Evolutionary conservation across 2,329 filamentous ascomycete species (phyloP), one percentile per base, ranked within the genome.

Genomic region (Aspergillus calidoustus): DNA sequence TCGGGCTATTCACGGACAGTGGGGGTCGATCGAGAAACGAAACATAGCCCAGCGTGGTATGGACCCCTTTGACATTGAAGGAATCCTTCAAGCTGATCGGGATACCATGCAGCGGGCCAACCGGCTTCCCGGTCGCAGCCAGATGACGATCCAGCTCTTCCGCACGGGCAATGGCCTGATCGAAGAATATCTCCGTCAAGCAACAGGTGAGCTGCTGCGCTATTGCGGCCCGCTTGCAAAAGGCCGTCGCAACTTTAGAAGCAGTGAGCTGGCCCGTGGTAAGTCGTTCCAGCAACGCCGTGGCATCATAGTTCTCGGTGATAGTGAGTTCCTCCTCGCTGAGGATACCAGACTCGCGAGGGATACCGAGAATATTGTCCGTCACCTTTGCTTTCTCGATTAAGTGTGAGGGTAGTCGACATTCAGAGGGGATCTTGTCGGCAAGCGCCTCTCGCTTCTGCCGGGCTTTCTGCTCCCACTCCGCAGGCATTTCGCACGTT

Each of bases 91-190:
- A 64, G 11, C 79, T 81, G 23, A 90, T 80, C 0, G 87, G 87
- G 0, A 90, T 78, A 2, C 88, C 87, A 67, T 90, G 87, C 0
- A 90, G 77, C 0, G 87, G 86, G 0, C 87, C 87, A 2, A 84
- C 66, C 0, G 82, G 76, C 57, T 72, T 76, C 0, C 78, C 79
- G 25, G 76, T 77, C 34, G 69, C 71, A 7, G 66, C 60, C 23
- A 79, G 64, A 57, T 83, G 76, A 0, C 75, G 69, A 55, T 87
- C 85, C 0, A 87, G 77, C 28, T 79, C 70, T 7, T 73, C 68
- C 0, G 84, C 85, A 13, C 79, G 78, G 11, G 75, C 59, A 0
- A 87, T 34, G 0, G 86, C 86, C 6, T 77, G 68, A 3, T 80
- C 76, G 67, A 86, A 84, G 53, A 86, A 80, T 30, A 83, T 81